Conservation (phyloP, 2,329 filamentous ascomycete genomes). For the Talaromyces sp. region DNA sequence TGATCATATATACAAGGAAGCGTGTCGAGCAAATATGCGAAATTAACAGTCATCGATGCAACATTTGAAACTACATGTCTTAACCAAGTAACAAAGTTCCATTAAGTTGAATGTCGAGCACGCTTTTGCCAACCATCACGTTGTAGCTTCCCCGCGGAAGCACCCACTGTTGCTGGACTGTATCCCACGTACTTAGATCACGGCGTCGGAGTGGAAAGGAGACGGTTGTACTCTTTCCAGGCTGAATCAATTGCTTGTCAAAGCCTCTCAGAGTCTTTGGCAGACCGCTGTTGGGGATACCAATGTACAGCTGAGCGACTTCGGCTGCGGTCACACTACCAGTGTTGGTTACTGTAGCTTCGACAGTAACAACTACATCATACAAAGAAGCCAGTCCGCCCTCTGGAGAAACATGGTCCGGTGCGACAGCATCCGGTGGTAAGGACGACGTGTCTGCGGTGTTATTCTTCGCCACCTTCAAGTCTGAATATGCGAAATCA, state of each 20-base stretch:
- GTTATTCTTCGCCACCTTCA: slow-evolving; percentile 27
- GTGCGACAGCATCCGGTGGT: neutral
- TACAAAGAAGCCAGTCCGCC: slow-evolving; percentile 51
- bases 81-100: slow-evolving; percentile 5
- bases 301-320: slow-evolving; percentile 37
- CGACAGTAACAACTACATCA: slow-evolving; percentile 38
- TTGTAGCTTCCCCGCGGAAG: slow-evolving; percentile 19
- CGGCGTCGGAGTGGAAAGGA: slow-evolving; percentile 41
- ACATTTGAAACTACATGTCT: neutral
- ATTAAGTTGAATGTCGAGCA: slow-evolving; percentile 18
- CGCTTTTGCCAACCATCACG: slow-evolving; percentile 22
- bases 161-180: slow-evolving; percentile 28
- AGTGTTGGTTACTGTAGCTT: slow-evolving; percentile 40
- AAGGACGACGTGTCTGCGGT: neutral
- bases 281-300: neutral
- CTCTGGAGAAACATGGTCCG: slow-evolving; percentile 13
- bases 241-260: slow-evolving; percentile 39
- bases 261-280: slow-evolving; percentile 47
- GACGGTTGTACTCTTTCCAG: slow-evolving; percentile 38
- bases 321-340: slow-evolving; percentile 39
- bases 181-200: slow-evolving; percentile 35
- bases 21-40: neutral
- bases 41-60: neutral
- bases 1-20: too few species aligned
- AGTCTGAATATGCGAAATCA: slow-evolving; percentile 67